These are phyloP conservation scores for Heliocybe sulcata DNA, from an alignment of 1,284 basidiomycete species.

Conservation along the genomic window DNA sequence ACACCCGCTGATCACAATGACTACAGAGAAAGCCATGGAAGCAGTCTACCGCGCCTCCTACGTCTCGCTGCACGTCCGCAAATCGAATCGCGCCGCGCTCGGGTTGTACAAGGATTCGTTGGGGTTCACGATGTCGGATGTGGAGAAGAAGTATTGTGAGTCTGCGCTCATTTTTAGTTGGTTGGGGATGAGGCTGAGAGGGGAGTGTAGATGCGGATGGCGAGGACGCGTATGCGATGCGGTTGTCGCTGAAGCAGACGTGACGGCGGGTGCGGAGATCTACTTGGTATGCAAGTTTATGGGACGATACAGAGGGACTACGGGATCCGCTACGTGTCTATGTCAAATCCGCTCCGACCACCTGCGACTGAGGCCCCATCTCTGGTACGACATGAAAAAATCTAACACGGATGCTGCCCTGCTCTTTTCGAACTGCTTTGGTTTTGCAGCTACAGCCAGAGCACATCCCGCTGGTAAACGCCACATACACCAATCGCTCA, in stretches of 20 bases:
- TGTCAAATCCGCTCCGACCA: too few species aligned
- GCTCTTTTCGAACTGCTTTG: too few species aligned
- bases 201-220: conserved; percentile 73
- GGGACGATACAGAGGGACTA: too few species aligned
- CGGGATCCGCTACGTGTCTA: too few species aligned
- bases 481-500: too few species aligned
- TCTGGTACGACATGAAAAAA: too few species aligned
- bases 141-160: conserved; percentile 83
- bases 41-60: conserved; percentile 70
- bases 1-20: conserved; percentile 2
- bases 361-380: too few species aligned
- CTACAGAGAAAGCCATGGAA: conserved; percentile 80
- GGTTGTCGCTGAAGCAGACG: conserved; percentile 57
- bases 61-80: conserved; percentile 82
- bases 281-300: too few species aligned
- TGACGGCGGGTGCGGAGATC: too few species aligned
- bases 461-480: too few species aligned
- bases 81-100: conserved; percentile 82
- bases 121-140: conserved; percentile 70
- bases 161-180: conserved; percentile 12
- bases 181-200: conserved; percentile 3
- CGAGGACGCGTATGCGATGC: conserved; percentile 90
- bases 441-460: too few species aligned
- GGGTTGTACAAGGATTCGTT: conserved; percentile 79
- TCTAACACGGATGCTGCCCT: too few species aligned